Evolutionary conservation across 2,329 filamentous ascomycete species (phyloP).

Genomic region (Aureobasidium musti): DNA sequence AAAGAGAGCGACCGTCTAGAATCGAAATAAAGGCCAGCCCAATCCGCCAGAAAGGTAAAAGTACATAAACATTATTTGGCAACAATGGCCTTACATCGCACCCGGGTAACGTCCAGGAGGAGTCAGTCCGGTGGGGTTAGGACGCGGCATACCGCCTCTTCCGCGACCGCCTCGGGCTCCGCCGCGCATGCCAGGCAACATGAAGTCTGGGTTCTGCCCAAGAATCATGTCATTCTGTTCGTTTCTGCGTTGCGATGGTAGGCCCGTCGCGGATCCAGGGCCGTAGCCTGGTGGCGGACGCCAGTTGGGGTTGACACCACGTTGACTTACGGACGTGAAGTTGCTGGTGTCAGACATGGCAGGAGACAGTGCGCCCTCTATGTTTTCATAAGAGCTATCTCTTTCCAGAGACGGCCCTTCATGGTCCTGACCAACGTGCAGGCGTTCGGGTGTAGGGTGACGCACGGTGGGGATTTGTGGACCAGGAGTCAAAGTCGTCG

Average conservation of each 20-base stretch:
- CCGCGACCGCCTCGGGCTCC: constrained; percentile 38
- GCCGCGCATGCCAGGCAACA: constrained; percentile 57
- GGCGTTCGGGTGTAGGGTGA: constrained; percentile 27
- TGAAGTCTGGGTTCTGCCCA: constrained; percentile 82
- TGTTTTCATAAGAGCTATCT: constrained; percentile 62
- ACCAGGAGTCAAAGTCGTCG: constrained; percentile 30
- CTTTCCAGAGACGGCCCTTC: constrained; percentile 38
- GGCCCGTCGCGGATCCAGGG: constrained; percentile 21
- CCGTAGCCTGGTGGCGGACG: constrained; percentile 54
- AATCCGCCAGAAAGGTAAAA: constrained; percentile 15
- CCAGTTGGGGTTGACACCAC: constrained; percentile 88
- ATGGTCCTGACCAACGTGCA: constrained; percentile 20
- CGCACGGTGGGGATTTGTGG: constrained; percentile 34
- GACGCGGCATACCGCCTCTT: constrained; percentile 29
- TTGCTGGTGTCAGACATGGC: constrained; percentile 74
- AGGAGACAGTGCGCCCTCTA: constrained; percentile 68
- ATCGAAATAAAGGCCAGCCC: constrained; percentile 23
- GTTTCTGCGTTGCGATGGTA: constrained; percentile 47
- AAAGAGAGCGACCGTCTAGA: constrained; percentile 14
- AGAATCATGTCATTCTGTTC: constrained; percentile 70
- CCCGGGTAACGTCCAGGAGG: constrained; percentile 41
- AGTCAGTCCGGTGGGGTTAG: constrained; percentile 35
- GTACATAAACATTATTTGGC: constrained; percentile 24
- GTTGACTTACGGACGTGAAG: constrained; percentile 88
- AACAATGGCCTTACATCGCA: constrained; percentile 25